A percentile compares a stretch with the other conserved stretches of the same genome.
phyloP scores from a whole-genome alignment of 768 basidiomycete genomes.

The Gelatoporia subvermispora region DNA sequence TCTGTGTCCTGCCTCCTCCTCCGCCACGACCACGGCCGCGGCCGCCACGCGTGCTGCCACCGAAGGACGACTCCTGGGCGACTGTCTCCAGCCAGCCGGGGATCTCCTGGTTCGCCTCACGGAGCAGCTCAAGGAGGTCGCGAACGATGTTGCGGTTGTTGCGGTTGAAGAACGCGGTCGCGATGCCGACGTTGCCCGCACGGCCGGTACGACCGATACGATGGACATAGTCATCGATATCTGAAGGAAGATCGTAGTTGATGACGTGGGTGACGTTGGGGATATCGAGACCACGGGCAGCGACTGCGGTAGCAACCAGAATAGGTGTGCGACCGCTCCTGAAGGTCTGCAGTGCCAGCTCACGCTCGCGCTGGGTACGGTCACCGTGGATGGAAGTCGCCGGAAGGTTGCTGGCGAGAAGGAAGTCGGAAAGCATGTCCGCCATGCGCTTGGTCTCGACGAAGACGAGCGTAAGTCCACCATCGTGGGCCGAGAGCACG shows the following conservation, averaged over 20 bases:
- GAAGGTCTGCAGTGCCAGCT: slow-evolving; percentile 93
- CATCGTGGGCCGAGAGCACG: slow-evolving; percentile 75
- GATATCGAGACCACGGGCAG: slow-evolving; percentile 98
- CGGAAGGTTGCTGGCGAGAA: slow-evolving; percentile 73
- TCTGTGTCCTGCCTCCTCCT: slow-evolving; percentile 30
- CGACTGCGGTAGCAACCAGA: slow-evolving; percentile 96
- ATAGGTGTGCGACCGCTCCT: slow-evolving; percentile 91
- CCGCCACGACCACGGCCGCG: slow-evolving; percentile 59
- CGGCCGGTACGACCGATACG: slow-evolving; percentile 98
- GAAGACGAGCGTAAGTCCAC: slow-evolving; percentile 90
- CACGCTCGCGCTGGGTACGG: slow-evolving; percentile 95
- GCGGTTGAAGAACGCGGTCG: slow-evolving; percentile 94
- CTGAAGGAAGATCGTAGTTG: slow-evolving; percentile 96
- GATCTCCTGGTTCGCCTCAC: slow-evolving; percentile 95
- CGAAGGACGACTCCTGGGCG: slow-evolving; percentile 75
- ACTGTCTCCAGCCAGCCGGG: slow-evolving; percentile 89
- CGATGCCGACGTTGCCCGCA: slow-evolving; percentile 95
- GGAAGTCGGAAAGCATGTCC: slow-evolving; percentile 95
- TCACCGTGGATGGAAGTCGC: slow-evolving; percentile 99
- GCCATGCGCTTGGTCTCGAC: slow-evolving; percentile 99
- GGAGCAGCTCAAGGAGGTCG: slow-evolving; percentile 87
- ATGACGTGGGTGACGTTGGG: slow-evolving; percentile 99
- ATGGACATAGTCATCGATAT: slow-evolving; percentile 99
- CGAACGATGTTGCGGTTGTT: slow-evolving; percentile 90
- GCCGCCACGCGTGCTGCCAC: slow-evolving; percentile 45